A percentile compares a stretch with the other conserved stretches of the same genome.
These are phyloP conservation scores for Salicornia ramosissima DNA, from an alignment of 148 eudicot genomes.

Conservation along the genomic window DNA sequence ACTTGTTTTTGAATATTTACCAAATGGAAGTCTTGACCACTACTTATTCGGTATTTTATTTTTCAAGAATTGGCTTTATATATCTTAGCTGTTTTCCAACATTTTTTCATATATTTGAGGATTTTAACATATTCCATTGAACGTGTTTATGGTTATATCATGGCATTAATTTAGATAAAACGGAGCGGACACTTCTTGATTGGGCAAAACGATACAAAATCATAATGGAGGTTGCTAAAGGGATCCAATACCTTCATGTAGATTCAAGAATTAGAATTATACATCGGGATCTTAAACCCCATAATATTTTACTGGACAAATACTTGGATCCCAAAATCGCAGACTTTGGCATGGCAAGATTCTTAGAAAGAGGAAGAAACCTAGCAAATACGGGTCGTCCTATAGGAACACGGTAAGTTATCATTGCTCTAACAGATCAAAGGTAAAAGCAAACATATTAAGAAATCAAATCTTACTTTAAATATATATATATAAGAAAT, in stretches of 20 bases:
- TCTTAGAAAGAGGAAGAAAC: constrained; percentile 43
- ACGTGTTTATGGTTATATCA: too few species aligned
- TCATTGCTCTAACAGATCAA: neutral
- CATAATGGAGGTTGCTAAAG: constrained; percentile 58
- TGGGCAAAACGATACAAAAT: constrained; percentile 51
- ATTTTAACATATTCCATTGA: too few species aligned
- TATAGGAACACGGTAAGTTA: neutral
- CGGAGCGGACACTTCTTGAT: constrained; percentile 23
- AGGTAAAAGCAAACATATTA: too few species aligned
- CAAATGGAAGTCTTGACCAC: constrained; percentile 61
- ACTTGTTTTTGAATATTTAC: constrained; percentile 63
- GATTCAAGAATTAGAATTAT: constrained; percentile 45
- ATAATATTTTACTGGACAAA: constrained; percentile 57
- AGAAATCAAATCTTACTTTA: too few species aligned
- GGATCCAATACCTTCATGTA: constrained; percentile 58
- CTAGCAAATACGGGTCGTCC: constrained; percentile 47
- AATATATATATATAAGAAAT: too few species aligned
- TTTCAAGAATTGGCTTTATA: too few species aligned
- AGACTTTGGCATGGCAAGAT: constrained; percentile 62
- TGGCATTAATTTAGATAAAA: constrained; percentile 20
- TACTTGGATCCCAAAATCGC: constrained; percentile 52
- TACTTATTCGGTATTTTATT: constrained; percentile 47
- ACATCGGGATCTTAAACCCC: constrained; percentile 63
- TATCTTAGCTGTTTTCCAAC: too few species aligned
- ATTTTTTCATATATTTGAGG: too few species aligned